A percentile compares a stretch with the other conserved stretches of the same genome.
Conservation (phyloP, 1,284 basidiomycete species). For the Trichosporon asahii region DNA sequence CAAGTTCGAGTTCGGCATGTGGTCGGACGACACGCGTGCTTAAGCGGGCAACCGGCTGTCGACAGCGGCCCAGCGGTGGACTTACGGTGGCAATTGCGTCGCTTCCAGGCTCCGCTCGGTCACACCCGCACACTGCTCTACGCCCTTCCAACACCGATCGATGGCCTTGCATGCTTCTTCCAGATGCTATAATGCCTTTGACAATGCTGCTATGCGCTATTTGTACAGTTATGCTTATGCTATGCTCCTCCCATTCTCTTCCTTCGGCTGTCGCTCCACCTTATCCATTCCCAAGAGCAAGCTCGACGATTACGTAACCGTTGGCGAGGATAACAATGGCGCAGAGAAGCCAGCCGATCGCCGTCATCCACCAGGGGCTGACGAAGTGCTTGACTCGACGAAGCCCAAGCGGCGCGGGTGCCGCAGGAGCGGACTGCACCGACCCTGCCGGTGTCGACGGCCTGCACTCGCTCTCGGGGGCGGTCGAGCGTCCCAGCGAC, state of each 20-base stretch:
- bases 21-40: constrained; percentile 9
- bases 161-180: not conserved
- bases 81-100: not conserved
- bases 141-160: not conserved
- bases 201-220: not conserved
- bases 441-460: not conserved
- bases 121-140: not conserved
- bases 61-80: too few relatives aligned
- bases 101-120: not conserved
- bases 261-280: not conserved
- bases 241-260: not conserved
- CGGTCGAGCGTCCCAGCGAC: not conserved
- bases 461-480: not conserved
- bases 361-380: constrained; percentile 59
- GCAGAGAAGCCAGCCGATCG: constrained; percentile 56
- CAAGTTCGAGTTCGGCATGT: not conserved
- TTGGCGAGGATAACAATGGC: not conserved
- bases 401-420: not conserved
- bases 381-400: constrained; percentile 54
- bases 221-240: not conserved
- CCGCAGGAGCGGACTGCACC: not conserved
- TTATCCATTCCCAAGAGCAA: constrained; percentile 33
- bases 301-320: constrained; percentile 41
- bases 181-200: not conserved
- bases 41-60: not conserved